Conservation (phyloP, 2,329 filamentous ascomycete genomes). For the Penicillium sp. region DNA sequence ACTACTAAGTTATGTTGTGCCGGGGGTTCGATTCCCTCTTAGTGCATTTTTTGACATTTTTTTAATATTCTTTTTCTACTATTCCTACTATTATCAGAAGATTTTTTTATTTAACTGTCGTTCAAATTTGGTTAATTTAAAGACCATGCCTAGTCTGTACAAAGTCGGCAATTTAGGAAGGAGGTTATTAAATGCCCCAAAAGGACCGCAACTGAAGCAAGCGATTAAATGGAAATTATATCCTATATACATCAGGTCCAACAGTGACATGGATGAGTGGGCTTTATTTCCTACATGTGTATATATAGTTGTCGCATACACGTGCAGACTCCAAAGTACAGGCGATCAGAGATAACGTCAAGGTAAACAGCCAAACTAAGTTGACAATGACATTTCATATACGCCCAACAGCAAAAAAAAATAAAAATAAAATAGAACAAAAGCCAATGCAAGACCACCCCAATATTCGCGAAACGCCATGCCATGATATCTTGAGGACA, state of each 20-base stretch:
- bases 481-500: constrained; percentile 18
- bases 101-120: too few relatives aligned
- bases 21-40: constrained; percentile 10
- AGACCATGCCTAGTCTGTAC: too few relatives aligned
- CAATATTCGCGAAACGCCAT: constrained; percentile 21
- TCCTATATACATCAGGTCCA: not conserved
- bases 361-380: not conserved
- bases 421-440: not conserved
- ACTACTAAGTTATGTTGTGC: constrained; percentile 2
- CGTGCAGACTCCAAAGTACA: not conserved
- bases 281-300: not conserved
- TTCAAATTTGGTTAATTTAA: too few relatives aligned
- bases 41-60: not conserved
- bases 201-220: not conserved
- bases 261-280: not conserved
- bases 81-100: too few relatives aligned
- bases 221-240: not conserved
- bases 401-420: not conserved
- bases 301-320: not conserved
- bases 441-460: constrained; percentile 11
- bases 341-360: not conserved
- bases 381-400: not conserved
- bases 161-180: not conserved
- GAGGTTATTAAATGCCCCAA: not conserved
- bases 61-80: not conserved